Evolutionary conservation across 2,329 filamentous ascomycete species (phyloP), one percentile per base, ranked within the genome.

Genomic region (Sclerotinia borealis): DNA sequence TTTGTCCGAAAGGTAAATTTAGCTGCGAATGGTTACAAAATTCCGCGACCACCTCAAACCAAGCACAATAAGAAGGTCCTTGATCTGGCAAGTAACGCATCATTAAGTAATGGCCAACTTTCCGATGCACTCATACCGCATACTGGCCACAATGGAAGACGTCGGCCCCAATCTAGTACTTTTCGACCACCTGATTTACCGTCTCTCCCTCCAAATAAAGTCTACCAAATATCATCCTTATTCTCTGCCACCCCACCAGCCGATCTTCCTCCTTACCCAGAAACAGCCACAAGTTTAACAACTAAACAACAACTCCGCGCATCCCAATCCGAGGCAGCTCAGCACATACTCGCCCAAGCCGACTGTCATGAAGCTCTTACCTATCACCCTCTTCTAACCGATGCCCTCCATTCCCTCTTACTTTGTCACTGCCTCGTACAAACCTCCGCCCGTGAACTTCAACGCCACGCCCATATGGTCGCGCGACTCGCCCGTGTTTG

Each of bases 401-500:
- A 96, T 68, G 89, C 89, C 1, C 81, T 96, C 0, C 91, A 96
- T 74, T 88, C 86, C 5, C 76, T 95, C 1, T 84, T 96, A 10
- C 83, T 96, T 47, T 89, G 87, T 68, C 91, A 96, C 75, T 84
- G 84, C n/a, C 83, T 96, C 11, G 77, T 91, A 9, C 91, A 93
- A 75, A 96, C 91, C 0, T 89, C 90, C 0, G 75, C 84, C 13
- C 91, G 89, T 69, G 91, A 95, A 74, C 83, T 93, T 39, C 84
- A 87, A 56, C 89, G 91, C 41, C 90, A 95, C 73, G 90, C 90
- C 0, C 83, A 92, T 77, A 95, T 93, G 83, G 91, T 89, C 5
- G 89, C 91, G 19, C 86, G 91, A 6, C 80, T 95, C 2, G 82
- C 85, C 5, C 83, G 90, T 25, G 81, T 95, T 29, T 86, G 85